These are phyloP conservation scores for Neofusicoccum laricinum DNA, from an alignment of 2,329 filamentous ascomycete species.

Conservation along the genomic window DNA sequence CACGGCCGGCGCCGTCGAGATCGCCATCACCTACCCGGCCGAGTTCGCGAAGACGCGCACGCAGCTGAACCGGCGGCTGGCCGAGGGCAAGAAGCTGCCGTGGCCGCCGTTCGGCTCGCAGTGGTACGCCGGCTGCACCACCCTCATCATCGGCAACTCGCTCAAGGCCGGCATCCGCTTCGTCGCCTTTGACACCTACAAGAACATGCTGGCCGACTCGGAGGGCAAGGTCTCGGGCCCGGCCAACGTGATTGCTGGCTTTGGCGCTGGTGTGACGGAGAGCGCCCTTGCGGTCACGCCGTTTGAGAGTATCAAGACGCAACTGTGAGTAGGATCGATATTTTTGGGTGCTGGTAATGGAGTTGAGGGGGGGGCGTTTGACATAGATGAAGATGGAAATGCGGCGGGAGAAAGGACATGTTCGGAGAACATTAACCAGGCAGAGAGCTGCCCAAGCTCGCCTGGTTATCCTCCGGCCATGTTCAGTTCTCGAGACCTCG, in stretches of 20 bases:
- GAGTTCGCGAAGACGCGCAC: slow-evolving; percentile 96
- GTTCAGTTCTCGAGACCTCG: no score
- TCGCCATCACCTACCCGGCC: slow-evolving; percentile 91
- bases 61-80: slow-evolving; percentile 83
- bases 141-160: slow-evolving; percentile 93
- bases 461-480: no score
- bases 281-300: slow-evolving; percentile 91
- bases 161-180: slow-evolving; percentile 95
- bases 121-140: slow-evolving; percentile 98
- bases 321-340: slow-evolving; percentile 51
- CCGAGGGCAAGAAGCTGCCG: slow-evolving; percentile 80
- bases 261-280: slow-evolving; percentile 92
- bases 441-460: no score
- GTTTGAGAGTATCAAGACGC: slow-evolving; percentile 98
- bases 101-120: slow-evolving; percentile 91
- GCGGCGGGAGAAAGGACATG: no score
- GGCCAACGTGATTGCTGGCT: slow-evolving; percentile 86
- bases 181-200: slow-evolving; percentile 95
- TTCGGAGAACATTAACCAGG: no score
- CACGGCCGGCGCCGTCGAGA: slow-evolving; percentile 92
- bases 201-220: slow-evolving; percentile 73
- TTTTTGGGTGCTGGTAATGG: neutral
- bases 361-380: neutral
- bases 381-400: neutral
- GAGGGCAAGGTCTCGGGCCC: slow-evolving; percentile 88